Base-by-base conservation (phyloP, 129 eudicot genomes). In the Pulicaria dysenterica region DNA sequence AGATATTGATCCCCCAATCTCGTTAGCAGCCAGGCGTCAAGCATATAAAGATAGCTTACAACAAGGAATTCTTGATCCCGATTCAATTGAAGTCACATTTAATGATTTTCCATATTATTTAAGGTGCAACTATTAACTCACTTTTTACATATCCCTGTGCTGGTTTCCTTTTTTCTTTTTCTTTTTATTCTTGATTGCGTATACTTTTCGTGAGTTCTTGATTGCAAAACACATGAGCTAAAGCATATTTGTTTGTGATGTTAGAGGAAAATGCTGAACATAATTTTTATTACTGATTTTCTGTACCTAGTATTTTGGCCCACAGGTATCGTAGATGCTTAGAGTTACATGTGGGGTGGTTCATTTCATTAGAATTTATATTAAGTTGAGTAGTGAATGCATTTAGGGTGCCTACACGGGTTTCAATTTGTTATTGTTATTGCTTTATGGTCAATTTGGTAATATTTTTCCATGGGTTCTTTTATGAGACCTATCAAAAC, bases 21-120 rank as follows among this genome's bases (percentile, higher is more conserved):
- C 81, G 8, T 70, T 78, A 43, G 80, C 90, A 64, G 85, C 86
- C 19, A 78, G 86, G 64, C 90, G 87, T 5, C 88, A 89, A 80
- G 82, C 81, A 4, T 87, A 79, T 71, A 87, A 89, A 76, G 96
- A 89, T 66, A 72, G 71, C 56, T 81, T 93, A 56, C 92, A 77
- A 58, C 84, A 89, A 73, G 88, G 95, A 38, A 44, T 89, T 37
- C 48, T 93, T 7, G 69, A 70, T 45, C 64, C 95, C 17, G 67
- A 79, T 43, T 51, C 73, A 19, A 84, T 93, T 43, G 96, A 87
- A 75, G 92, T 87, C 57, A 89, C 98, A 49, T 85, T 89, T 75
- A 84, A 89, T 46, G 76, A 83, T 48, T 93, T 93, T 58, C 96
- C 98, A 2, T 89, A 93, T 80, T 93, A 83, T 79, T 62, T 93